Percentiles rank a stretch among this genome's conserved stretches.
These are phyloP conservation scores for Podospora australis DNA, from an alignment of 495 filamentous ascomycete genomes.

Conservation along the genomic window DNA sequence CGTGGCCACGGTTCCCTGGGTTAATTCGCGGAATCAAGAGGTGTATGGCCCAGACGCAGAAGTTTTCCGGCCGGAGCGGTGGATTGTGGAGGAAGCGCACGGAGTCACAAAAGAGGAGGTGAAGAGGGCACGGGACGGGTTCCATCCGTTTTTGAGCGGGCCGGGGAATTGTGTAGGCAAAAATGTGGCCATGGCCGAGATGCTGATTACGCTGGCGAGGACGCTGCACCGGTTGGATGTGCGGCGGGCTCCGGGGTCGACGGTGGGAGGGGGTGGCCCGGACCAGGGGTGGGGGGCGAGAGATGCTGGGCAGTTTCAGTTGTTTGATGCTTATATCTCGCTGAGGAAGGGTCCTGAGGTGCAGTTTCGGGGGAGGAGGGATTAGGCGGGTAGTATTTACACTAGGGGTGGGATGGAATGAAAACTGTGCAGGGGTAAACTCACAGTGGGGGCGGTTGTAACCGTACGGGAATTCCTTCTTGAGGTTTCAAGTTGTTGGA, in stretches of 20 bases:
- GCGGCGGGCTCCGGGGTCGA: background rate
- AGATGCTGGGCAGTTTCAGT: slow-evolving; percentile 9
- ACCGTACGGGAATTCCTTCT: too few species aligned
- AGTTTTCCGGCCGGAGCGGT: background rate
- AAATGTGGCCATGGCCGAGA: slow-evolving; percentile 20
- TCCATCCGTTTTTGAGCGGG: slow-evolving; percentile 17
- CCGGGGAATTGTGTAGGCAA: slow-evolving; percentile 18
- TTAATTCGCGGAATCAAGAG: background rate
- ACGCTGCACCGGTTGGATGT: background rate
- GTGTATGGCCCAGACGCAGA: background rate
- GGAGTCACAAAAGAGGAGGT: too few species aligned
- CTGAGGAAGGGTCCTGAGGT: slow-evolving; percentile 10
- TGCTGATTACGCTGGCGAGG: slow-evolving; percentile 15
- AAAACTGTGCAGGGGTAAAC: too few species aligned
- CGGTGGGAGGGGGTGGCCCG: slow-evolving; percentile 6
- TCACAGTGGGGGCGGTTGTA: too few species aligned
- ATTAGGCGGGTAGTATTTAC: too few species aligned
- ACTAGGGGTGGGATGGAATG: too few species aligned
- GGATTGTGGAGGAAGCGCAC: too few species aligned
- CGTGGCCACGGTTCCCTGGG: background rate
- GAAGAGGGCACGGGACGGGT: background rate
- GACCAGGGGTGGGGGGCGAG: slow-evolving; percentile 3
- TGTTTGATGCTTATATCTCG: slow-evolving; percentile 9
- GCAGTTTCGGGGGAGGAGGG: slow-evolving; percentile 10
- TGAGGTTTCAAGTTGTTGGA: too few species aligned